phyloP scores from a whole-genome alignment of 345 rosid genomes.

The Moricandia arvensis region DNA sequence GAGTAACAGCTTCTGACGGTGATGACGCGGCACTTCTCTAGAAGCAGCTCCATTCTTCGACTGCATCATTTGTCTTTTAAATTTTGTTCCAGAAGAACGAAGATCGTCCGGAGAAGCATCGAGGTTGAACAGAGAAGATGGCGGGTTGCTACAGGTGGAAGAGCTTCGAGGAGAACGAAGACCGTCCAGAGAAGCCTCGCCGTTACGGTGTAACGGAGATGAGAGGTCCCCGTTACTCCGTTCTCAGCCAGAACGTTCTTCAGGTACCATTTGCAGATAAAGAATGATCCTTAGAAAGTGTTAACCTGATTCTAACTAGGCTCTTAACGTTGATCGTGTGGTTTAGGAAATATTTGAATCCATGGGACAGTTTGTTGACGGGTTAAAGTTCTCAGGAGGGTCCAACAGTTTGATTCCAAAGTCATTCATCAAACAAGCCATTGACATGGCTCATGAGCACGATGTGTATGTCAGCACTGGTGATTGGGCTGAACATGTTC shows the following conservation, averaged over 20 bases:
- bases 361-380: constrained; percentile 55
- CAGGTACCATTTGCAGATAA: too few species aligned
- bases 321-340: too few species aligned
- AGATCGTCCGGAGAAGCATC: neutral
- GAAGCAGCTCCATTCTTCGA: constrained; percentile 49
- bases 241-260: constrained; percentile 61
- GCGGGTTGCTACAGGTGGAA: constrained; percentile 60
- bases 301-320: too few species aligned
- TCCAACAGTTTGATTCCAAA: constrained; percentile 79
- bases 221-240: constrained; percentile 68
- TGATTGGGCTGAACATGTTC: constrained; percentile 87
- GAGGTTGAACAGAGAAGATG: constrained; percentile 37
- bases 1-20: neutral
- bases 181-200: constrained; percentile 92
- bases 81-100: neutral
- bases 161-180: constrained; percentile 73
- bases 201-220: constrained; percentile 86
- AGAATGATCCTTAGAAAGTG: too few species aligned
- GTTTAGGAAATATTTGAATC: constrained; percentile 87
- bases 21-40: constrained; percentile 42
- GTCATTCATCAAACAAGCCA: constrained; percentile 62
- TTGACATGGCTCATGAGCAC: constrained; percentile 71
- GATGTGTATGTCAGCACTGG: constrained; percentile 85
- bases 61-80: neutral
- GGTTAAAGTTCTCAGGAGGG: constrained; percentile 85